A percentile compares a stretch with the other conserved stretches of the same genome.
These are phyloP conservation scores for Teratosphaeria epicoccoides DNA, from an alignment of 2,329 filamentous ascomycete species.

Conservation along the genomic window DNA sequence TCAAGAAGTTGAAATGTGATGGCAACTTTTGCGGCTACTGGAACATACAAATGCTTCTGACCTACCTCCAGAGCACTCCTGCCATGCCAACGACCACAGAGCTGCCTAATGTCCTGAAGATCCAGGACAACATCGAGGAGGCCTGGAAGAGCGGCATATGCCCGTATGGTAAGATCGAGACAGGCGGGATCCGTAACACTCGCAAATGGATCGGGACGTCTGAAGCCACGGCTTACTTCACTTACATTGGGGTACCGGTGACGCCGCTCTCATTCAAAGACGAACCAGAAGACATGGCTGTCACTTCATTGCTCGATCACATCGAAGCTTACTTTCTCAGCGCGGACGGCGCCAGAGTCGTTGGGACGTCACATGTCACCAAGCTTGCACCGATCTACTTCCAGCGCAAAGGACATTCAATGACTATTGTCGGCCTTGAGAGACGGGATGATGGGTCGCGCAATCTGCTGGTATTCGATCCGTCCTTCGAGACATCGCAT, in stretches of 20 bases:
- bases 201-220: slow-evolving; percentile 93
- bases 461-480: slow-evolving; percentile 79
- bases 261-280: slow-evolving; percentile 42
- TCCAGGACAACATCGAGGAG: slow-evolving; percentile 77
- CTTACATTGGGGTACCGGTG: slow-evolving; percentile 47
- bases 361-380: slow-evolving; percentile 59
- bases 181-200: slow-evolving; percentile 76
- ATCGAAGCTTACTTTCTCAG: slow-evolving; percentile 66
- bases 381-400: slow-evolving; percentile 76
- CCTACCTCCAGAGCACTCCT: slow-evolving; percentile 49
- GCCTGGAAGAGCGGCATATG: slow-evolving; percentile 87
- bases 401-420: slow-evolving; percentile 80
- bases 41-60: slow-evolving; percentile 85
- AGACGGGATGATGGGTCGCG: slow-evolving; percentile 50
- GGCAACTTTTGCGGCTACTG: slow-evolving; percentile 91
- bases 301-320: slow-evolving; percentile 49
- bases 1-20: slow-evolving; percentile 72
- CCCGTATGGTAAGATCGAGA: slow-evolving; percentile 61
- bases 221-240: slow-evolving; percentile 74
- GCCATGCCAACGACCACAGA: slow-evolving; percentile 11
- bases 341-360: slow-evolving; percentile 35
- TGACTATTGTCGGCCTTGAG: slow-evolving; percentile 83
- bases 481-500: slow-evolving; percentile 62
- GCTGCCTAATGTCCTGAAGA: slow-evolving; percentile 64
- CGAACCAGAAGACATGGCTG: slow-evolving; percentile 39